Evolutionary conservation across 1,284 basidiomycete genomes (phyloP).

Genomic region (Tylopilus sp.): DNA sequence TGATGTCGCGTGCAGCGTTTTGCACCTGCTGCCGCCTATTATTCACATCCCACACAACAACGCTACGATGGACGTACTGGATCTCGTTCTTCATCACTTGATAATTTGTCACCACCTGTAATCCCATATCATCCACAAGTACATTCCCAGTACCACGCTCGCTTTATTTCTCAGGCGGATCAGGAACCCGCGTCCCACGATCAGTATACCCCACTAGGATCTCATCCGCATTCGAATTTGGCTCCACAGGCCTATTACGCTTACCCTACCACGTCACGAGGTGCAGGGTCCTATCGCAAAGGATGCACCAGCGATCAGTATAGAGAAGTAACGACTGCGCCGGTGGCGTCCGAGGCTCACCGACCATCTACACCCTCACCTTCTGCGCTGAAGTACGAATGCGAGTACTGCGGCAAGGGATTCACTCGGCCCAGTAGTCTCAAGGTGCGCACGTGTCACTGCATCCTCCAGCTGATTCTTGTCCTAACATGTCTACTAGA

Average conservation of each 20-base stretch:
- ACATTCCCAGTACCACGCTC: conserved; percentile 24
- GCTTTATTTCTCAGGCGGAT: conserved; percentile 29
- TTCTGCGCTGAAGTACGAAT: conserved; percentile 60
- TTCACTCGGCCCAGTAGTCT: conserved; percentile 79
- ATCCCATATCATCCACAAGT: conserved; percentile 23
- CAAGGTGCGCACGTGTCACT: conserved; percentile 45
- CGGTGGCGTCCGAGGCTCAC: conserved; percentile 13
- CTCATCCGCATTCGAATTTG: conserved; percentile 26
- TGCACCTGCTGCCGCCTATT: conserved; percentile 19
- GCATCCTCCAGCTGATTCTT: conserved; percentile 5
- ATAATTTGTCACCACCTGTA: conserved; percentile 23
- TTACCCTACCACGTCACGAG: conserved; percentile 18
- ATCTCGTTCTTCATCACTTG: conserved; percentile 18
- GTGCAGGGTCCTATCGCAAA: conserved; percentile 21
- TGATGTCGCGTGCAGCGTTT: conserved; percentile 22
- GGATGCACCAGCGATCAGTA: conserved; percentile 18
- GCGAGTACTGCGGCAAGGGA: conserved; percentile 70
- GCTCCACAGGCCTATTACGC: conserved; percentile 23
- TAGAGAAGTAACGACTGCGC: conserved; percentile 15
- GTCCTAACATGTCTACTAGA: conserved; percentile 41
- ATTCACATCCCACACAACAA: conserved; percentile 23
- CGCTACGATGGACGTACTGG: conserved; percentile 25
- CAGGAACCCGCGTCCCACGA: conserved; percentile 28
- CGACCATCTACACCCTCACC: conserved; percentile 25
- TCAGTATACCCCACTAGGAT: conserved; percentile 25